Evolutionary conservation across 148 eudicot species (phyloP), one percentile per base, ranked within the genome.

Genomic region (Selenicereus undatus): DNA sequence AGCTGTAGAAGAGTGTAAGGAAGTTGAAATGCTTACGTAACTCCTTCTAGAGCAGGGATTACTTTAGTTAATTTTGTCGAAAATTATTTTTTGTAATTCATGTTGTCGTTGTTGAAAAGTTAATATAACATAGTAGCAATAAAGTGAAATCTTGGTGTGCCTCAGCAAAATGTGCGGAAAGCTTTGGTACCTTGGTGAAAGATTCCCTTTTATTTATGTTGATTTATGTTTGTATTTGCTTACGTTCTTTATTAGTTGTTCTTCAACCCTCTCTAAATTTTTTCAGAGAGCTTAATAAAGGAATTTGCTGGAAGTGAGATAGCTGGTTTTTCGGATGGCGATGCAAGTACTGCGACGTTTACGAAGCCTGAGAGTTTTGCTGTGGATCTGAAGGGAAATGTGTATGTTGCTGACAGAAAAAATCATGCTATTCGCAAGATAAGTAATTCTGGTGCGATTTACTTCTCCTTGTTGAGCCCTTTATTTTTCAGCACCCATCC

Each of bases 301-400:
- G 86, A 42, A 69, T 80, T 91, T 58, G 80, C 90, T 54, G 95
- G 95, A 22, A 87, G 85, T 58, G 87, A 88, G 24, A 30, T 9
- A 64, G n/a, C 66, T 24, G 87, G 88, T 32, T 91, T 81, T 76
- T 48, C 52, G 58, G 95, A 93, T 82, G 97, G 97, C 64, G 90
- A 87, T 45, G 80, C 87, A 81, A 86, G 45, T 39, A 60, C 88
- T 21, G 91, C 97, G 50, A 82, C 11, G 84, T 91, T 91, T 78
- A 77, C 86, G 36, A 88, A 87, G 84, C 97, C 95, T 0, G 89
- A 68, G 80, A 89, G 89, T 86, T 90, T 93, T 87, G 89, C 95
- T 4, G 89, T 93, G 73, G 97, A 93, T 86, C 79, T 77, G 30
- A 93, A 82, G 42, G 92, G 92, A 70, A 93, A 91, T 83, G 79